phyloP scores from a whole-genome alignment of 2,329 filamentous ascomycete genomes.

The Akanthomyces lecanii region DNA sequence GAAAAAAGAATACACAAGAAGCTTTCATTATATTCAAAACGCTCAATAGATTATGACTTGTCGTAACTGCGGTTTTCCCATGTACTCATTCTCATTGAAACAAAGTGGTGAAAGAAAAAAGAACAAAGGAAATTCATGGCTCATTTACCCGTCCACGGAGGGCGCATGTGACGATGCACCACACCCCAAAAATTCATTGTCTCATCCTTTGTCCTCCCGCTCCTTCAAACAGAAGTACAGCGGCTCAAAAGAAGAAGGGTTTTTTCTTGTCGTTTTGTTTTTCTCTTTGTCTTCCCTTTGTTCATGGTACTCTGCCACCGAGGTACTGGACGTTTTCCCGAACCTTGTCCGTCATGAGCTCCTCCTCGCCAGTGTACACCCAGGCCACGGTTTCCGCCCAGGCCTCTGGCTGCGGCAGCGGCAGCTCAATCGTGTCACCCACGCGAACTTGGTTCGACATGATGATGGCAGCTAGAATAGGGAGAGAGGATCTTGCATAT shows the following conservation, averaged over 20 bases:
- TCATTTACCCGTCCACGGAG: neutral
- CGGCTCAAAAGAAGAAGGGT: neutral
- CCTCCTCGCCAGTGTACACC: conserved; percentile 49
- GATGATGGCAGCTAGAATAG: conserved; percentile 52
- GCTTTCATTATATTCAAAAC: neutral
- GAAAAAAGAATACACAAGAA: neutral
- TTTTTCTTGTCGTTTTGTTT: neutral
- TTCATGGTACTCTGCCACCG: conserved; percentile 39
- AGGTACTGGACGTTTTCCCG: conserved; percentile 52
- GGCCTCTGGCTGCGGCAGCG: conserved; percentile 51
- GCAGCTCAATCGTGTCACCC: conserved; percentile 54
- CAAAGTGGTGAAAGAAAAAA: neutral
- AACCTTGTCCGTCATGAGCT: conserved; percentile 41
- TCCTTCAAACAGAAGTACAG: neutral
- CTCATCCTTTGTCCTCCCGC: conserved; percentile 8
- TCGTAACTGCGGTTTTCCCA: neutral
- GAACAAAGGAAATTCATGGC: conserved; percentile 7
- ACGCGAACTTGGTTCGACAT: conserved; percentile 47
- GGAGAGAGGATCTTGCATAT: conserved; percentile 38
- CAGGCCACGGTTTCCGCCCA: conserved; percentile 54
- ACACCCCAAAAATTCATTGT: conserved; percentile 9
- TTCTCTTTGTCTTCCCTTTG: neutral
- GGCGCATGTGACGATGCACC: conserved; percentile 14
- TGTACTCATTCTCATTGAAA: neutral
- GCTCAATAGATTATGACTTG: conserved; percentile 3